Evolutionary conservation across 2,329 filamentous ascomycete species (phyloP).

Genomic region (Colletotrichum noveboracense): DNA sequence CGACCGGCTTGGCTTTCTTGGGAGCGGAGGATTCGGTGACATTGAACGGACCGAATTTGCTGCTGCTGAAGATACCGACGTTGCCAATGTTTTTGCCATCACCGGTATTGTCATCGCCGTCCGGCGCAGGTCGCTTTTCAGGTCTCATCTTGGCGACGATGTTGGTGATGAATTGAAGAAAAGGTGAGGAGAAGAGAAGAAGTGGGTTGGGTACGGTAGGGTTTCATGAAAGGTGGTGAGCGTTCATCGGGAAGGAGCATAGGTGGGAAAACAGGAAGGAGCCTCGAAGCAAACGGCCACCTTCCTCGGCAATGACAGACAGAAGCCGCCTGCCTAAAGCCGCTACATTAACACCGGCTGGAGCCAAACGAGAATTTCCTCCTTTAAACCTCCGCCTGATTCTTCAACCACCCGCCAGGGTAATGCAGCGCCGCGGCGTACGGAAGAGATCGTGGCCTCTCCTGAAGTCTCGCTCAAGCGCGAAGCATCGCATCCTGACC

Average conservation of each 20-base stretch:
- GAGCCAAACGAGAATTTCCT: background rate
- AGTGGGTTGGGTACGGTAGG: background rate
- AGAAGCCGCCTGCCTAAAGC: background rate
- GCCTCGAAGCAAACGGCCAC: background rate
- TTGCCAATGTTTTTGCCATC: background rate
- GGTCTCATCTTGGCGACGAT: background rate
- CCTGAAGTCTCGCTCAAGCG: background rate
- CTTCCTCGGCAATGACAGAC: background rate
- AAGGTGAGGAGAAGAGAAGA: background rate
- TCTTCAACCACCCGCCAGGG: background rate
- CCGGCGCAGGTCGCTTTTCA: background rate
- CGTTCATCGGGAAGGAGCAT: background rate
- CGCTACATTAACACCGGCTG: background rate
- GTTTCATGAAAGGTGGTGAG: too few species aligned
- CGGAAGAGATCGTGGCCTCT: too few species aligned
- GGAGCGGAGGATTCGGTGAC: too few species aligned
- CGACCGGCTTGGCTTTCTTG: background rate
- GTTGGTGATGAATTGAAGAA: background rate
- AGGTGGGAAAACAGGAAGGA: background rate
- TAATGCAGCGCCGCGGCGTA: too few species aligned
- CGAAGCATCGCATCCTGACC: too few species aligned
- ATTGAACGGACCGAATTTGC: too few species aligned
- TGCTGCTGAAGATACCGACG: background rate
- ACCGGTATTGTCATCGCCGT: background rate
- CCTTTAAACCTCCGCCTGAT: background rate